Evolutionary conservation across 1,284 basidiomycete species (phyloP), one percentile per base, ranked within the genome.

Genomic region (Rhodotorula sp.): DNA sequence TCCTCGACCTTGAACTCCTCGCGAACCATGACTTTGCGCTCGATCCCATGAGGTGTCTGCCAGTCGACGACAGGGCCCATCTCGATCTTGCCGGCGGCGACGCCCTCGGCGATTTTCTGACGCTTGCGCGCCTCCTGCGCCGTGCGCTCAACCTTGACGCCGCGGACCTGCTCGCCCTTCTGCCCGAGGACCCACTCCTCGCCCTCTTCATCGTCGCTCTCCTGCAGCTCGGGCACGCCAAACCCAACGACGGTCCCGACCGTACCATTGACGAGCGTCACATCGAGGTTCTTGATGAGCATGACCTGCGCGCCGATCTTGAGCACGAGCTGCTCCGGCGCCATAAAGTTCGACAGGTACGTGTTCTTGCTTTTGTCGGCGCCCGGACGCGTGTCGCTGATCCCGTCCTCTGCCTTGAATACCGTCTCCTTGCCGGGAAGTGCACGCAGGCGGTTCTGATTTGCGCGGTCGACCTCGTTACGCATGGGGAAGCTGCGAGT

Each of bases 1-100:
- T 91, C 84, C 80, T 96, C 93, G 6, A 90, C 87, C 82, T 93
- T 96, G 87, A 91, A 97, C 15, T 80, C 81, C 76, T 96, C 93
- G 21, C 88, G 86, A 71, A 85, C 80, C 84, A 70, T 67, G n/a
- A 71, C 29, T 60, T 57, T 63, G 54, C 46, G 34, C 59, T 73
- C 73, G 58, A 67, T 55, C n/a, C 77, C 71, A 39, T 60, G 34
- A 22, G 69, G 66, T 36, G 70, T 66, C 56, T 67, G 60, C 73
- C 74, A 70, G 36, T 82, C 32, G 77, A 72, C 48, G 32, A 56
- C 34, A 13, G 72, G 76, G 69, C 80, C 80, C 8, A 72, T 61
- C 62, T 79, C 76, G 12, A 64, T 51, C 54, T 63, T 65, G 17
- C 73, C 73, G 9, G 46, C 37, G 32, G 68, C 74, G 36, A 65